A percentile compares a stretch with the other conserved stretches of the same genome.
Conservation (phyloP, 2,329 filamentous ascomycete species). For the Fusarium sp. region DNA sequence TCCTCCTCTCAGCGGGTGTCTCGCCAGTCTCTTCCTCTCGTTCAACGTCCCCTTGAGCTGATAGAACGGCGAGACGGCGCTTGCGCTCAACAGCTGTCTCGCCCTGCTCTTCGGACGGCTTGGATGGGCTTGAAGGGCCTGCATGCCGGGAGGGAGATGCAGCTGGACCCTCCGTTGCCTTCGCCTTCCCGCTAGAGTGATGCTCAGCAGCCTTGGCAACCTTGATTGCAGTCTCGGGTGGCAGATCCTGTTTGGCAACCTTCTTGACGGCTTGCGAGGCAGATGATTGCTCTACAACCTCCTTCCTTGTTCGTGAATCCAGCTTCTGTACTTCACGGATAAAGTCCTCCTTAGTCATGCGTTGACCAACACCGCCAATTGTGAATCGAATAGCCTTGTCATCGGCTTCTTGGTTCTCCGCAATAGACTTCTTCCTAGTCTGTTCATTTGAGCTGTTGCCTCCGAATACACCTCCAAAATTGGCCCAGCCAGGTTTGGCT, state of each 20-base stretch:
- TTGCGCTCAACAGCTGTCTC: conserved; percentile 78
- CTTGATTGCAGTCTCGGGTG: conserved; percentile 29
- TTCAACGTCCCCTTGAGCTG: conserved; percentile 55
- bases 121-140: conserved; percentile 11
- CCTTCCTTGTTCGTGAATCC: conserved; percentile 70
- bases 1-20: conserved; percentile 78
- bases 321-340: conserved; percentile 78
- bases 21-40: conserved; percentile 62
- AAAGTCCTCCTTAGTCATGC: conserved; percentile 85
- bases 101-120: conserved; percentile 47
- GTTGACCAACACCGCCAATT: conserved; percentile 75
- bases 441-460: conserved; percentile 50
- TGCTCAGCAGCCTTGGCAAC: conserved; percentile 36
- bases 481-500: conserved; percentile 62
- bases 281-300: conserved; percentile 63
- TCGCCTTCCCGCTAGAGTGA: conserved; percentile 8
- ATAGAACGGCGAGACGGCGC: conserved; percentile 68
- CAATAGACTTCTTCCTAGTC: conserved; percentile 53
- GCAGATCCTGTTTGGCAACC: conserved; percentile 56
- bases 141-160: conserved; percentile 27
- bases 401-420: conserved; percentile 65
- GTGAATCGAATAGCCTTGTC: conserved; percentile 81
- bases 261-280: conserved; percentile 61
- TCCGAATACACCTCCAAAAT: conserved; percentile 49
- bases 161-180: conserved; percentile 8